Evolutionary conservation across 2,329 filamentous ascomycete species (phyloP).

Genomic region (Xylaria sp.): DNA sequence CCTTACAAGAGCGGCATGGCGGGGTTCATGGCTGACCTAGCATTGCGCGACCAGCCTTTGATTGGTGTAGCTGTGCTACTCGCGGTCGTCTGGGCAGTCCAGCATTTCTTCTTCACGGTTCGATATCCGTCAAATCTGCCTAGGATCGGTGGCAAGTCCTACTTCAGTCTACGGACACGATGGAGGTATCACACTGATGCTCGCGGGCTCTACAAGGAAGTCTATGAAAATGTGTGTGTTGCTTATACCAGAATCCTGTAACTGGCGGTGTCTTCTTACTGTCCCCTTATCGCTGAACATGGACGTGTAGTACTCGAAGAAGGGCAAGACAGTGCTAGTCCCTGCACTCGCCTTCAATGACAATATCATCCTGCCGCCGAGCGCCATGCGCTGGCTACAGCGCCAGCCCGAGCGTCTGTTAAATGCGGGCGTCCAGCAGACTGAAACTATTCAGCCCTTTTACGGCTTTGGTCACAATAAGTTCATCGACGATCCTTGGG

Average conservation of each 20-base stretch:
- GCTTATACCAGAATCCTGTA: neutral
- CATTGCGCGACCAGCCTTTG: slow-evolving; percentile 8
- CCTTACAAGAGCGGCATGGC: no score
- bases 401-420: slow-evolving; percentile 54
- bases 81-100: slow-evolving; percentile 20
- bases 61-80: slow-evolving; percentile 24
- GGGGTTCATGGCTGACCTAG: slow-evolving; percentile 2
- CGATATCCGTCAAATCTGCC: slow-evolving; percentile 39
- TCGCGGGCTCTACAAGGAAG: slow-evolving; percentile 37
- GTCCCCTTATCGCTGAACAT: slow-evolving; percentile 4
- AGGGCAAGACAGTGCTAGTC: slow-evolving; percentile 54
- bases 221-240: slow-evolving; percentile 40
- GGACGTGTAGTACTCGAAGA: slow-evolving; percentile 53
- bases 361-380: slow-evolving; percentile 56
- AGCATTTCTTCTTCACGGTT: slow-evolving; percentile 37
- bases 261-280: neutral
- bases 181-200: slow-evolving; percentile 39
- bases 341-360: slow-evolving; percentile 54
- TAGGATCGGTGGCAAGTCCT: slow-evolving; percentile 31
- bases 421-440: slow-evolving; percentile 50
- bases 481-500: slow-evolving; percentile 40
- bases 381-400: slow-evolving; percentile 53
- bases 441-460: slow-evolving; percentile 52
- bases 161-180: slow-evolving; percentile 33
- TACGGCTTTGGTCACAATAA: slow-evolving; percentile 52